These are phyloP conservation scores for Ilyonectria robusta DNA, from an alignment of 2,329 filamentous ascomycete genomes.

Conservation along the genomic window DNA sequence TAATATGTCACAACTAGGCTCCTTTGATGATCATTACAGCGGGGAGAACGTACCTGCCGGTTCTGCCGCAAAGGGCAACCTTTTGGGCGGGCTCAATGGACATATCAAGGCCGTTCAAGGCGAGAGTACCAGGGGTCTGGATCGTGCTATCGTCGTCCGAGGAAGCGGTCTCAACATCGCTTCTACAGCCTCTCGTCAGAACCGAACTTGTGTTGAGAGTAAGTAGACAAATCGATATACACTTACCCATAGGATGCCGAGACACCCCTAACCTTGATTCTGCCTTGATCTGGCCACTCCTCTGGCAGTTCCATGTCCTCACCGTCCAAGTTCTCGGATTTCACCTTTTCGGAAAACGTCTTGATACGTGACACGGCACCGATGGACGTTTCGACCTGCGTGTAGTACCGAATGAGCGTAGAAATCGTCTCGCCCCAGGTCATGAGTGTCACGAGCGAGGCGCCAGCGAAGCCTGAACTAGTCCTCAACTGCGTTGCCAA, in stretches of 20 bases:
- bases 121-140: not conserved
- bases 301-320: not conserved
- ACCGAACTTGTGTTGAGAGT: not conserved
- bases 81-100: conserved; percentile 40
- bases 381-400: conserved; percentile 49
- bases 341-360: conserved; percentile 12
- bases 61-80: conserved; percentile 42
- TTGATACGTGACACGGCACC: conserved; percentile 46
- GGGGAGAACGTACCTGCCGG: conserved; percentile 37
- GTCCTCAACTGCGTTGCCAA: conserved; percentile 61
- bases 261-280: conserved; percentile 19
- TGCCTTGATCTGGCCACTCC: conserved; percentile 26
- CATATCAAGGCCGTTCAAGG: conserved; percentile 17
- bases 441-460: conserved; percentile 56
- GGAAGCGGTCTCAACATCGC: not conserved
- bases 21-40: not conserved
- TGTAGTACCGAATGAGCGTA: conserved; percentile 52
- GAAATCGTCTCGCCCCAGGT: conserved; percentile 46
- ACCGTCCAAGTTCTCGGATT: conserved; percentile 18
- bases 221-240: not conserved
- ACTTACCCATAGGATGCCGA: conserved; percentile 33
- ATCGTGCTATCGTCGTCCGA: not conserved
- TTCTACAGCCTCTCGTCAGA: not conserved
- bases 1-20: not conserved
- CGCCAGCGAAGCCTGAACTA: conserved; percentile 56